Evolutionary conservation across 2,329 filamentous ascomycete species (phyloP), one percentile per base, ranked within the genome.

Genomic region (Aaosphaeria pasadenensis): DNA sequence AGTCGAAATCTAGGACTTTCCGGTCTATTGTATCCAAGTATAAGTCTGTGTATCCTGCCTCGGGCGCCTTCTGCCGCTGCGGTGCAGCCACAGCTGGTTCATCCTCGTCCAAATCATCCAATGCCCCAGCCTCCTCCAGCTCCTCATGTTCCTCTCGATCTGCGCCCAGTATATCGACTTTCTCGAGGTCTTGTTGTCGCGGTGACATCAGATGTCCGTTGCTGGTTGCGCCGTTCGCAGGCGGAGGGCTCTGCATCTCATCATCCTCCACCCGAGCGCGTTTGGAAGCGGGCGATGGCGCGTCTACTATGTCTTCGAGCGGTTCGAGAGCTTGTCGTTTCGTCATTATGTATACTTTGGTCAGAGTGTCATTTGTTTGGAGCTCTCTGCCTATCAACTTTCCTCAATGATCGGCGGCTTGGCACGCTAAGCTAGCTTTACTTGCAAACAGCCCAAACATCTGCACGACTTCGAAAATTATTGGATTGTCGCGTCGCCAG

Each of bases 1-100:
- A 99, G 72, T 99, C 94, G 68, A 97, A 97, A 72, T 99, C 94
- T 48, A 97, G 85, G 42, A 96, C 86, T 64, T 86, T 84, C 63
- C 94, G 89, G 71, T 96, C 85, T 73, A 99, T 95, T 9, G 94
- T 97, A 76, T 99, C 94, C 59, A 99, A 88, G 70, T 99, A 99
- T 30, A 99, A 84, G 70, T 99, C 92, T 62, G 88, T 86, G 75
- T 96, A 99, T 53, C 92, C 92, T 67, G 88, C 88, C 32, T 88
- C 83, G 11, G 92, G 91, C 40, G 87, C 89, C 43, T 78, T 77
- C 69, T 96, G 91, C 55, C 89, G 84, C 56, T 77, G 76, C 17
- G 80, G 77, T n/a, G 73, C 77, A 39, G 66, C 59, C 43, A 73
- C 52, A 42, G 67, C 64, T 32, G 65, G 63, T 47, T 74, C 71